These are phyloP conservation scores for Oxyria digyna DNA, from an alignment of 148 eudicot species.

Conservation along the genomic window DNA sequence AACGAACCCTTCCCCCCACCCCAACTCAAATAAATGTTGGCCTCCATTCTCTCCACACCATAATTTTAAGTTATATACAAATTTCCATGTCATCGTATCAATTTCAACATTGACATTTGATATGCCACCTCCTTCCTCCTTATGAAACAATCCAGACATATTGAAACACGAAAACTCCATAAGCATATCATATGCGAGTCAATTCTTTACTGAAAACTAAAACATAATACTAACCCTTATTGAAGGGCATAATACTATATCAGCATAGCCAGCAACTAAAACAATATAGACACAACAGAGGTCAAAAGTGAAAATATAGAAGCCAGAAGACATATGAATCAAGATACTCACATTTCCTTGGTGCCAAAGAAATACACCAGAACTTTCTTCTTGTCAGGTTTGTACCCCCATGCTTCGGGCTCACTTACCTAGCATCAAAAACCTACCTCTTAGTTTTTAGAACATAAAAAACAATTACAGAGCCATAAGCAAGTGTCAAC, in stretches of 20 bases:
- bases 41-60: not conserved
- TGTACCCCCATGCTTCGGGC: constrained; percentile 83
- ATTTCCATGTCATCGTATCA: not conserved
- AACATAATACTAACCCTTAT: not conserved
- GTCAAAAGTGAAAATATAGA: not conserved
- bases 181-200: not conserved
- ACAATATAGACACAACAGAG: not conserved
- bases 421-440: constrained; percentile 64
- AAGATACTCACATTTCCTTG: constrained; percentile 74
- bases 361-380: constrained; percentile 82
- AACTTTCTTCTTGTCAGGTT: constrained; percentile 72
- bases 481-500: not conserved
- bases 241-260: not conserved
- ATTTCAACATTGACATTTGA: not conserved
- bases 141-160: not conserved
- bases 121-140: no score
- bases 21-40: not conserved
- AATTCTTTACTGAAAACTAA: not conserved
- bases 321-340: not conserved
- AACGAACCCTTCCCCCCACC: not conserved
- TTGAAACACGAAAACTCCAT: not conserved
- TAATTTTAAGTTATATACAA: not conserved
- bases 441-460: not conserved
- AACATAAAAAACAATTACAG: not conserved
- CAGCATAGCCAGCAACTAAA: not conserved